phyloP scores from a whole-genome alignment of 139 green algal species.

The Chlamydomonas incerta region DNA sequence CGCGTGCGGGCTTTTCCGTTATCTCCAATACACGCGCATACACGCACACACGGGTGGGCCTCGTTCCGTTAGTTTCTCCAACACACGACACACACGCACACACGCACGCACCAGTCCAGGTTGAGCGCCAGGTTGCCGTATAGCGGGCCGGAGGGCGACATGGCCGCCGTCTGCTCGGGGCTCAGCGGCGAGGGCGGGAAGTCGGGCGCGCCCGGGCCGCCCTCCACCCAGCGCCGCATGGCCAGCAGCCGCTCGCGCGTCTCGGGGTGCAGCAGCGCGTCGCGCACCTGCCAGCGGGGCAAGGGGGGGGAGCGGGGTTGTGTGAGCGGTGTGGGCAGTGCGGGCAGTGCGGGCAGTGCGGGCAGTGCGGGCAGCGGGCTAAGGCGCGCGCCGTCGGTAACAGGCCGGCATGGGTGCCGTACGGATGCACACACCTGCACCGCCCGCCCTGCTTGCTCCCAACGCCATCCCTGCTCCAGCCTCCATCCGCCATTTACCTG shows the following conservation, averaged over 20 bases:
- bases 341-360: no score
- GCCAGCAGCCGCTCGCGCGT: slow-evolving; percentile 60
- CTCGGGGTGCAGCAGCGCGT: slow-evolving; percentile 61
- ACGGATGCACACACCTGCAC: no score
- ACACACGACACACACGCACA: no score
- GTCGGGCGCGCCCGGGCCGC: background rate
- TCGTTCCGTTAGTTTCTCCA: no score
- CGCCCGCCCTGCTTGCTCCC: no score
- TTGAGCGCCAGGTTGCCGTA: slow-evolving; percentile 38
- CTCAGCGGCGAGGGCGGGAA: slow-evolving; percentile 63
- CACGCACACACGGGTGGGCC: no score
- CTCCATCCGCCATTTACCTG: no score
- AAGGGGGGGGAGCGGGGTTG: background rate
- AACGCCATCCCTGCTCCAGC: background rate
- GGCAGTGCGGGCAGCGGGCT: no score
- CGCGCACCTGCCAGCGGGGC: slow-evolving; percentile 48
- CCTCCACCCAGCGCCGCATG: slow-evolving; percentile 54
- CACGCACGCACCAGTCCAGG: slow-evolving; percentile 28
- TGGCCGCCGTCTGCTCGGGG: background rate
- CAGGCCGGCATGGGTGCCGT: no score
- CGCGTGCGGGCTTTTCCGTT: no score
- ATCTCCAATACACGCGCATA: no score
- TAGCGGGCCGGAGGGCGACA: background rate
- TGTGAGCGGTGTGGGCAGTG: background rate
- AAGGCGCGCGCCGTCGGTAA: no score